Conservation (phyloP, 352 stramenopile species). For the Phytophthora litchii region DNA sequence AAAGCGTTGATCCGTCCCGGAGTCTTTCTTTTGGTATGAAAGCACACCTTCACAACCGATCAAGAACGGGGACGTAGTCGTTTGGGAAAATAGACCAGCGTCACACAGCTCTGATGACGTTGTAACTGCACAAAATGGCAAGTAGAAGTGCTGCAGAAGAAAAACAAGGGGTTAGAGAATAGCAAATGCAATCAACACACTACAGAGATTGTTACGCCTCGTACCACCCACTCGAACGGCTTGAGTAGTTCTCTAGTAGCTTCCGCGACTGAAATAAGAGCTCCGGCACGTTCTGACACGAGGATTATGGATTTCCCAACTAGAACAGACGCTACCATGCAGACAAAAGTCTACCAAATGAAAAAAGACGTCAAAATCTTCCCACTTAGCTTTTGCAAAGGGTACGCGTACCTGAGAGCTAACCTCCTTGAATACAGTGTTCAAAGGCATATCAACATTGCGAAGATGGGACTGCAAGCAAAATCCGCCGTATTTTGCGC, state of each 20-base stretch:
- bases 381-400: not conserved
- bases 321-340: slow-evolving; percentile 50
- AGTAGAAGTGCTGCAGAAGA: slow-evolving; percentile 49
- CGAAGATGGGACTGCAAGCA: slow-evolving; percentile 28
- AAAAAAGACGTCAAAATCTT: slow-evolving; percentile 1
- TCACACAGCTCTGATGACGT: slow-evolving; percentile 40
- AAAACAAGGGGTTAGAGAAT: not conserved
- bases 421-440: slow-evolving; percentile 56
- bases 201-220: not conserved
- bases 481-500: slow-evolving; percentile 43
- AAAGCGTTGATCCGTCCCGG: slow-evolving; percentile 49
- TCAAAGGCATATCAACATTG: slow-evolving; percentile 33
- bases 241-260: slow-evolving; percentile 45
- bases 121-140: slow-evolving; percentile 56
- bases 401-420: slow-evolving; percentile 49
- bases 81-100: slow-evolving; percentile 41
- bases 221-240: slow-evolving; percentile 68
- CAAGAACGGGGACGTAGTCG: slow-evolving; percentile 43
- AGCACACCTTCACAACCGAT: slow-evolving; percentile 62
- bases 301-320: slow-evolving; percentile 61
- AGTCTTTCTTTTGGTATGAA: slow-evolving; percentile 56
- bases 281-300: slow-evolving; percentile 52
- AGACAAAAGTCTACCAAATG: slow-evolving; percentile 53
- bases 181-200: not conserved
- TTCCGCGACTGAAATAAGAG: slow-evolving; percentile 46